These are phyloP conservation scores for Lathyrus tuberosus DNA, from an alignment of 306 rosid species.

Conservation along the genomic window DNA sequence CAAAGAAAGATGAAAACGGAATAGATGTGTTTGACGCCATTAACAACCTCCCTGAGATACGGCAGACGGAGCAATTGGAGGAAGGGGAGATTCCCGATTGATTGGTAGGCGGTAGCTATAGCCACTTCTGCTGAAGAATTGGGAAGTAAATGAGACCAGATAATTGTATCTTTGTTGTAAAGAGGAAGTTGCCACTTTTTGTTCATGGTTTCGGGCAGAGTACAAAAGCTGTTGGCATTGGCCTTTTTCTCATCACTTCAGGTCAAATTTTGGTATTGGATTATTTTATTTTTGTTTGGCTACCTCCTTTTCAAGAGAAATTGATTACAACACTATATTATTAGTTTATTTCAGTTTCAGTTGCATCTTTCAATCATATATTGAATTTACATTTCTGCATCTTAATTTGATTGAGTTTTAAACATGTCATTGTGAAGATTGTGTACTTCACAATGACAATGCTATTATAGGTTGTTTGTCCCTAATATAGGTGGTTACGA, in stretches of 20 bases:
- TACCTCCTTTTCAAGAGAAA: not conserved
- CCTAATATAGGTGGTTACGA: too few relatives aligned
- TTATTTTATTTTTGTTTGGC: not conserved
- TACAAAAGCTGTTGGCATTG: not conserved
- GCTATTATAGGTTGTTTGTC: too few relatives aligned
- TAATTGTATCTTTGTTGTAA: not conserved
- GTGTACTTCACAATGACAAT: not conserved
- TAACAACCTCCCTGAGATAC: conserved; percentile 40
- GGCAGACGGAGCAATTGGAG: conserved; percentile 69
- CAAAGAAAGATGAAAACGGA: conserved; percentile 47
- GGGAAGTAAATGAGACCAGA: conserved; percentile 15
- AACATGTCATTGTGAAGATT: not conserved
- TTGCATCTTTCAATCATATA: not conserved
- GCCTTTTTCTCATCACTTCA: not conserved
- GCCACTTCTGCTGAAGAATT: conserved; percentile 14
- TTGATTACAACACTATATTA: not conserved
- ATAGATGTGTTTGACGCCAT: conserved; percentile 28
- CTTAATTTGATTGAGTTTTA: not conserved
- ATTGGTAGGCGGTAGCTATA: conserved; percentile 29
- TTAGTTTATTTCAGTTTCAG: not conserved
- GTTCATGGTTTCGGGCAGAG: not conserved
- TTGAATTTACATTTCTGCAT: not conserved
- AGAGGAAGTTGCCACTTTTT: not conserved
- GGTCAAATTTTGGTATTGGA: conserved; percentile 19
- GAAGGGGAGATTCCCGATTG: conserved; percentile 85